A percentile compares a stretch with the other conserved stretches of the same genome.
phyloP scores from a whole-genome alignment of 345 rosid species.

The Heritiera fomes region DNA sequence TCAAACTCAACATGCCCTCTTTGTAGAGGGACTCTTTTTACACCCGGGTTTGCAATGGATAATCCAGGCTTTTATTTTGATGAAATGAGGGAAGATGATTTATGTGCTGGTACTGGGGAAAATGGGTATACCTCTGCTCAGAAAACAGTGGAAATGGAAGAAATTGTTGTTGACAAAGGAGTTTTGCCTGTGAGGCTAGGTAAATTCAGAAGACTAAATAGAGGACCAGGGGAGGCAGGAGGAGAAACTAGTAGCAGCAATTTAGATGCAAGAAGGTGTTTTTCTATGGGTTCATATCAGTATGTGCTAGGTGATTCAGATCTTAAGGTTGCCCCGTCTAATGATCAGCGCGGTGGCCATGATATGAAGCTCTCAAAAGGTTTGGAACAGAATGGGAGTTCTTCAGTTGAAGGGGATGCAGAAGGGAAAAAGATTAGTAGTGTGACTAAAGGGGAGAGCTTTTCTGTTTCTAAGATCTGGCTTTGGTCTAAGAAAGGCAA shows the following conservation, averaged over 20 bases:
- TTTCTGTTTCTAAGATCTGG: constrained; percentile 87
- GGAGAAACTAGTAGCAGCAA: constrained; percentile 86
- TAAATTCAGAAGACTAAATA: constrained; percentile 59
- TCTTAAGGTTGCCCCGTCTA: constrained; percentile 52
- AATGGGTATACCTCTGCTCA: constrained; percentile 35
- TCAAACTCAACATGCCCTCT: constrained; percentile 85
- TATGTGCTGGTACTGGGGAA: constrained; percentile 41
- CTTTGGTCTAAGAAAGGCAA: constrained; percentile 79
- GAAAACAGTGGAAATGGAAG: constrained; percentile 61
- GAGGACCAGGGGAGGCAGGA: constrained; percentile 38
- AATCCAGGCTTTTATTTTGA: constrained; percentile 70
- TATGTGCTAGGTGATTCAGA: constrained; percentile 70
- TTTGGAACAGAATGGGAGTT: constrained; percentile 34
- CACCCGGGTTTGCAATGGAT: constrained; percentile 65
- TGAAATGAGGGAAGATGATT: constrained; percentile 66
- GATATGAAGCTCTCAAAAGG: constrained; percentile 32
- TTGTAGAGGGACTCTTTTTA: constrained; percentile 72
- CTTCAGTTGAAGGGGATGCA: constrained; percentile 34
- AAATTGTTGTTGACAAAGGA: constrained; percentile 59
- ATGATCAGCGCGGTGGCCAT: constrained; percentile 26
- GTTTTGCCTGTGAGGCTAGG: constrained; percentile 79
- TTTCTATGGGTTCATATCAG: constrained; percentile 87
- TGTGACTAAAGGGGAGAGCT: constrained; percentile 78
- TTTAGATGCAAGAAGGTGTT: constrained; percentile 81
- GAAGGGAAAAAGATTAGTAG: constrained; percentile 61